Percentiles rank a stretch among this genome's conserved stretches.
Evolutionary conservation across 1,284 basidiomycete genomes (phyloP).

Genomic region (Sphaerobolus stellatus): DNA sequence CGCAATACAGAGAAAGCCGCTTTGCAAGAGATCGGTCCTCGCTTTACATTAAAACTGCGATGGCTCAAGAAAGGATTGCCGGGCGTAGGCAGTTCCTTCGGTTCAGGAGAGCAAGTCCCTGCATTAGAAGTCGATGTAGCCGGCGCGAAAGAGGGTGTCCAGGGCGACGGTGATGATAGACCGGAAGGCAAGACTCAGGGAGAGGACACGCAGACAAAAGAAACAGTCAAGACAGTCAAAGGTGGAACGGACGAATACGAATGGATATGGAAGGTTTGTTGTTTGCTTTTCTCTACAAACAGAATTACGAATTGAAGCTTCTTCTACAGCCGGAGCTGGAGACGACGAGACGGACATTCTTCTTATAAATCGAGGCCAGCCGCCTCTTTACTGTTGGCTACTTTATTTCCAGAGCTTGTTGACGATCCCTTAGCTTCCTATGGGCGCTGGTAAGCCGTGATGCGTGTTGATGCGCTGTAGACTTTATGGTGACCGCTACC

Average conservation of each 20-base stretch:
- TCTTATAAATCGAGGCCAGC: no score
- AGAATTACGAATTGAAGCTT: constrained; percentile 8
- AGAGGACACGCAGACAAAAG: constrained; percentile 17
- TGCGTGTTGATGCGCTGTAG: no score
- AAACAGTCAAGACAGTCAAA: constrained; percentile 49
- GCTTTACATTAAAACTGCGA: constrained; percentile 93
- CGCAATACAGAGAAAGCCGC: constrained; percentile 88
- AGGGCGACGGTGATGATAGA: constrained; percentile 12
- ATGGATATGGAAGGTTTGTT: constrained; percentile 78
- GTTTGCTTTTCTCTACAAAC: constrained; percentile 2
- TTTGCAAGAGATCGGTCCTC: constrained; percentile 96
- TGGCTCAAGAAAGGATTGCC: constrained; percentile 90
- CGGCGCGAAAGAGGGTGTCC: constrained; percentile 30
- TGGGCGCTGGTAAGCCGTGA: no score
- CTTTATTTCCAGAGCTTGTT: no score
- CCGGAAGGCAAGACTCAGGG: constrained; percentile 1
- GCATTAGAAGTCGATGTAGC: constrained; percentile 59
- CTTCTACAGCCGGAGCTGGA: constrained; percentile 68
- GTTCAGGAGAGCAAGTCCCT: constrained; percentile 51
- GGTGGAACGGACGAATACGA: constrained; percentile 56
- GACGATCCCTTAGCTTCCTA: no score
- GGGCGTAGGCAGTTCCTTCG: constrained; percentile 58
- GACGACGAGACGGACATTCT: constrained; percentile 76
- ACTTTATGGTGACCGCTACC: no score
- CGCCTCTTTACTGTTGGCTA: no score